These are phyloP conservation scores for Leptographium lundbergii DNA, from an alignment of 2,329 filamentous ascomycete species.

Conservation along the genomic window DNA sequence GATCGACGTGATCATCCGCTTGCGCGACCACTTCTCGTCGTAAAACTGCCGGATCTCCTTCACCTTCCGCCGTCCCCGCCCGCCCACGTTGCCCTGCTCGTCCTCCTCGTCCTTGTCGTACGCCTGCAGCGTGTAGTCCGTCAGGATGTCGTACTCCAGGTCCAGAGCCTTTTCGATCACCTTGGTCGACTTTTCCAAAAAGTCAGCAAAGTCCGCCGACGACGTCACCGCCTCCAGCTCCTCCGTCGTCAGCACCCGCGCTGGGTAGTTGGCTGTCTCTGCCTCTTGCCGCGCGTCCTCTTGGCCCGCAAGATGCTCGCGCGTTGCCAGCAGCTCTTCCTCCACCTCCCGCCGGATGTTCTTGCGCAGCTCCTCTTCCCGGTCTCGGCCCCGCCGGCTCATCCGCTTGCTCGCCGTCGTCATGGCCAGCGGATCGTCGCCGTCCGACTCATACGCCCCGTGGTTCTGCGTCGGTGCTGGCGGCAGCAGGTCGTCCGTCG, in stretches of 20 bases:
- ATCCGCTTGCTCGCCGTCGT: slow-evolving; percentile 53
- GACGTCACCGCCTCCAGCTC: slow-evolving; percentile 83
- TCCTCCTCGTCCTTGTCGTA: slow-evolving; percentile 70
- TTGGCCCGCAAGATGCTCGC: slow-evolving; percentile 37
- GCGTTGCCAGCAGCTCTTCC: slow-evolving; percentile 70
- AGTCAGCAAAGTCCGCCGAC: slow-evolving; percentile 88
- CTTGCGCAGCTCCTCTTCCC: slow-evolving; percentile 79
- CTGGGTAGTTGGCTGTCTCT: slow-evolving; percentile 51
- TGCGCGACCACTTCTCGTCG: slow-evolving; percentile 92
- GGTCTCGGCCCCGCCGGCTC: slow-evolving; percentile 66
- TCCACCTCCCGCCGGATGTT: slow-evolving; percentile 82
- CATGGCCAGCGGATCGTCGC: slow-evolving; percentile 39
- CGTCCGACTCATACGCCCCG: slow-evolving; percentile 48
- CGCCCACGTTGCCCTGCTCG: slow-evolving; percentile 60
- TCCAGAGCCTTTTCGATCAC: slow-evolving; percentile 93
- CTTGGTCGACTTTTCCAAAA: slow-evolving; percentile 90
- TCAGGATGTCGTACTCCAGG: slow-evolving; percentile 90
- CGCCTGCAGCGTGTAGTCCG: slow-evolving; percentile 80
- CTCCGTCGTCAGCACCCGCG: slow-evolving; percentile 66
- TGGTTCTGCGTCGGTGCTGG: slow-evolving; percentile 39
- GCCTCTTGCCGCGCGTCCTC: slow-evolving; percentile 72
- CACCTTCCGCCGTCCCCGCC: slow-evolving; percentile 60
- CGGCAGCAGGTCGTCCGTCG: slow-evolving; percentile 59
- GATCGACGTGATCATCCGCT: slow-evolving; percentile 90
- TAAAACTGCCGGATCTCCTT: slow-evolving; percentile 90